phyloP scores from a whole-genome alignment of 176 grass and related monocot species.

The Secale cereale region DNA sequence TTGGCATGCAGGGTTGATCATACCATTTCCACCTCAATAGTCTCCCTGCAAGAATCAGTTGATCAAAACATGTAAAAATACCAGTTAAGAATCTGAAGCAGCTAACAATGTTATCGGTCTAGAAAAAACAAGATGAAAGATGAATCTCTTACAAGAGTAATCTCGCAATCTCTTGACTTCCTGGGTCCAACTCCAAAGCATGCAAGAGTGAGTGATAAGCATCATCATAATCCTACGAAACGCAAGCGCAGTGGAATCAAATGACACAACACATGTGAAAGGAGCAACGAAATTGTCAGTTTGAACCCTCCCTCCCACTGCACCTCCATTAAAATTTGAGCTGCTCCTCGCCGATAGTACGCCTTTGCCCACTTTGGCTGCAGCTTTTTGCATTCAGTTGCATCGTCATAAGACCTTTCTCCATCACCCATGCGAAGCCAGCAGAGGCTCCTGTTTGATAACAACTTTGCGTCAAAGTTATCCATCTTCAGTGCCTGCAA shows the following conservation, averaged over 20 bases:
- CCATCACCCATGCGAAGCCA: slow-evolving; percentile 19
- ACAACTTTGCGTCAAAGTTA: slow-evolving; percentile 10
- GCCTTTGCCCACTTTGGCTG: slow-evolving; percentile 26
- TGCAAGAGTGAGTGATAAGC: background rate
- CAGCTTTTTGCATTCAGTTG: slow-evolving; percentile 6
- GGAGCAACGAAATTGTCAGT: background rate
- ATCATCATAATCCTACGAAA: slow-evolving; percentile 23
- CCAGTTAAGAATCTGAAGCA: background rate
- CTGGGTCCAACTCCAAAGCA: slow-evolving; percentile 32
- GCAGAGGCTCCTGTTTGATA: slow-evolving; percentile 47
- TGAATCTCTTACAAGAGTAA: slow-evolving; percentile 1
- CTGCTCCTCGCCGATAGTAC: slow-evolving; percentile 25
- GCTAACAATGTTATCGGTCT: background rate
- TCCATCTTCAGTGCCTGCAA: slow-evolving; percentile 37
- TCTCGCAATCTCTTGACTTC: slow-evolving; percentile 36
- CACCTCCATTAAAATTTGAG: background rate
- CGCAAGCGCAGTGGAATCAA: background rate
- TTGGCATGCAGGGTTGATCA: background rate
- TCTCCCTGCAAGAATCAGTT: background rate
- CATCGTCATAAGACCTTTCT: slow-evolving; percentile 23
- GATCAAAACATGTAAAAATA: background rate
- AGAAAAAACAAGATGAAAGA: background rate
- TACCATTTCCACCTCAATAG: background rate
- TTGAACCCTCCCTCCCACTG: background rate
- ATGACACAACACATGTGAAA: background rate